Conservation (phyloP, 2,329 filamentous ascomycete genomes). For the Aschersonia sp. region DNA sequence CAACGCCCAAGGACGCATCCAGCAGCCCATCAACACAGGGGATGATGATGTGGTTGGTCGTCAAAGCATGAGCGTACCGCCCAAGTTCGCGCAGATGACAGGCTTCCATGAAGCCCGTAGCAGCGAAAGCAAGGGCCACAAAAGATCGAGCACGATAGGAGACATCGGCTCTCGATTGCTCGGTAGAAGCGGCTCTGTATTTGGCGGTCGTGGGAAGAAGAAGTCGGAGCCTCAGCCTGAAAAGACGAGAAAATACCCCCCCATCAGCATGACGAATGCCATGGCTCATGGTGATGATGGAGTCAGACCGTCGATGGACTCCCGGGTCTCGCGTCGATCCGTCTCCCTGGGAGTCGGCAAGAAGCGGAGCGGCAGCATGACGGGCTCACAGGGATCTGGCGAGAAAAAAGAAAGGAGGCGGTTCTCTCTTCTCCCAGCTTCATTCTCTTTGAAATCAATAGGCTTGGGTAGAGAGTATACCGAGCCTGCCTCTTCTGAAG, state of each 20-base stretch:
- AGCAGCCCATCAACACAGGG: constrained; percentile 48
- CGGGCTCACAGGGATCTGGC: constrained; percentile 37
- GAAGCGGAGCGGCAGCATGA: constrained; percentile 55
- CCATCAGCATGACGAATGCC: constrained; percentile 74
- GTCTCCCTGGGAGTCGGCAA: constrained; percentile 55
- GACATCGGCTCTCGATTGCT: constrained; percentile 75
- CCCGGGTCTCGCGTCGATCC: constrained; percentile 48
- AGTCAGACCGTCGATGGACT: constrained; percentile 53
- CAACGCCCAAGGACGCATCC: constrained; percentile 78
- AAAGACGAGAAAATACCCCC: constrained; percentile 64
- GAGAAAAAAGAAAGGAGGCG: constrained; percentile 47
- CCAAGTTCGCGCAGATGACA: constrained; percentile 42
- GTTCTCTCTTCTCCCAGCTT: constrained; percentile 55
- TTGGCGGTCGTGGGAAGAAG: constrained; percentile 47
- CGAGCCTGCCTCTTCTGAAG: constrained; percentile 23
- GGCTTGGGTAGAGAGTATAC: constrained; percentile 39
- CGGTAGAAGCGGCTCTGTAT: constrained; percentile 68
- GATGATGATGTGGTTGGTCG: constrained; percentile 60
- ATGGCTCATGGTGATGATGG: constrained; percentile 42
- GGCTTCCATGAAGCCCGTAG: constrained; percentile 40
- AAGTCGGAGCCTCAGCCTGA: constrained; percentile 34
- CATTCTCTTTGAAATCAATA: constrained; percentile 51
- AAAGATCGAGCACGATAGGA: constrained; percentile 61
- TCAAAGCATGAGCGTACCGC: constrained; percentile 42
- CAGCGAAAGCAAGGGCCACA: constrained; percentile 40